Evolutionary conservation across 2,329 filamentous ascomycete species (phyloP).

Genomic region (Dothiorella sarmentorum): DNA sequence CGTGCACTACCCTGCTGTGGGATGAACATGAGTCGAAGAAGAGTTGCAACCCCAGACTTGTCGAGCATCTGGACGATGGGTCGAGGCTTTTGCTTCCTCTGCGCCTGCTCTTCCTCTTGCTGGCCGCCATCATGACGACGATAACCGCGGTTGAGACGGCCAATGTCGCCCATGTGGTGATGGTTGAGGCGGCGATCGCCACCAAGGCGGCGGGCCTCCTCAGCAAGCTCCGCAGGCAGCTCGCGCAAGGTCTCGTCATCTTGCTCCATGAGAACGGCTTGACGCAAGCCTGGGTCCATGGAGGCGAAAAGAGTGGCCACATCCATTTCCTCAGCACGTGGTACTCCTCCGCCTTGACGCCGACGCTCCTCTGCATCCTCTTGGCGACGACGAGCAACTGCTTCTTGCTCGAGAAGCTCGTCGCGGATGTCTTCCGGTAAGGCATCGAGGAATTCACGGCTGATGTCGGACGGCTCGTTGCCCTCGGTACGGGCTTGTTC

Average conservation of each 20-base stretch:
- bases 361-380: constrained; percentile 79
- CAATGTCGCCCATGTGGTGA: constrained; percentile 40
- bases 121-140: constrained; percentile 22
- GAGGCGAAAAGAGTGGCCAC: constrained; percentile 88
- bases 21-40: constrained; percentile 97
- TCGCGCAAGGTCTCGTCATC: constrained; percentile 82
- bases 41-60: constrained; percentile 90
- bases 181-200: constrained; percentile 54
- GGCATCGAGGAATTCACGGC: constrained; percentile 90
- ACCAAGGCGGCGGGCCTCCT: constrained; percentile 74
- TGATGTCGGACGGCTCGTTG: constrained; percentile 78
- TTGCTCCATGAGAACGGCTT: constrained; percentile 86
- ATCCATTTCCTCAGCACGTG: constrained; percentile 79
- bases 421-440: constrained; percentile 84
- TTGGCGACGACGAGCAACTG: constrained; percentile 79
- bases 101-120: constrained; percentile 46
- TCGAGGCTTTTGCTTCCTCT: constrained; percentile 67
- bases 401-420: constrained; percentile 88
- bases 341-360: constrained; percentile 47
- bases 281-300: constrained; percentile 76
- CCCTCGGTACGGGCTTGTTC: constrained; percentile 62
- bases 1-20: constrained; percentile 85
- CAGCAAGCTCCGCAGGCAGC: constrained; percentile 79
- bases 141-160: constrained; percentile 26
- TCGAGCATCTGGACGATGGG: constrained; percentile 95